A percentile compares a stretch with the other conserved stretches of the same genome.
These are phyloP conservation scores for Berkeleyomyces rouxiae DNA, from an alignment of 2,329 filamentous ascomycete genomes.

Conservation along the genomic window DNA sequence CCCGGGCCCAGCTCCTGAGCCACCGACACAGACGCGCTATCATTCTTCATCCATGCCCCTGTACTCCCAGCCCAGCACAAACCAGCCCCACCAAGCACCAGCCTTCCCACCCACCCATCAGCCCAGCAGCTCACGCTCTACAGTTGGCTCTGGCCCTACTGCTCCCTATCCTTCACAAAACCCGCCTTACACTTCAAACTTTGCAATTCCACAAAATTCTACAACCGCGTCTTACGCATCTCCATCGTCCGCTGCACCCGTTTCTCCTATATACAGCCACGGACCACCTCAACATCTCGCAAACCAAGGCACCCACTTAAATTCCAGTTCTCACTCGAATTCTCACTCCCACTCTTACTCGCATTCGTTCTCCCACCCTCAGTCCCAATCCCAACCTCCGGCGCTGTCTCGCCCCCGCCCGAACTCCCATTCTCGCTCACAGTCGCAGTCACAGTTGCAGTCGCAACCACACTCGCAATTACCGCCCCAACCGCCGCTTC, in stretches of 20 bases:
- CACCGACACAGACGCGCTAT: conserved; percentile 1
- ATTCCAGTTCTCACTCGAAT: neutral
- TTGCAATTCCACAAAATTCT: conserved; percentile 10
- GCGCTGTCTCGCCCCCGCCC: neutral
- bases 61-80: conserved; percentile 7
- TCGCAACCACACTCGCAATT: conserved; percentile 16
- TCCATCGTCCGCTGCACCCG: conserved; percentile 9
- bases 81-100: conserved; percentile 8
- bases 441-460: conserved; percentile 11
- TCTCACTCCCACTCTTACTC: neutral
- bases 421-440: conserved; percentile 7
- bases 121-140: neutral
- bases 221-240: conserved; percentile 1
- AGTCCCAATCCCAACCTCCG: conserved; percentile 3
- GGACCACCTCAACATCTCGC: neutral
- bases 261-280: neutral
- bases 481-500: conserved; percentile 14
- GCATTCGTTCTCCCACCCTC: neutral
- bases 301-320: neutral
- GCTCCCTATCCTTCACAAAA: neutral
- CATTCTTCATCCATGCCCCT: conserved; percentile 10
- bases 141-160: neutral
- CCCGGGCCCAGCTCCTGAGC: neutral
- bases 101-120: neutral
- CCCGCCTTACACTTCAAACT: conserved; percentile 3